A percentile compares a stretch with the other conserved stretches of the same genome.
Conservation (phyloP, 1,139 yeast genomes). For the Blastobotrys indianensis region DNA sequence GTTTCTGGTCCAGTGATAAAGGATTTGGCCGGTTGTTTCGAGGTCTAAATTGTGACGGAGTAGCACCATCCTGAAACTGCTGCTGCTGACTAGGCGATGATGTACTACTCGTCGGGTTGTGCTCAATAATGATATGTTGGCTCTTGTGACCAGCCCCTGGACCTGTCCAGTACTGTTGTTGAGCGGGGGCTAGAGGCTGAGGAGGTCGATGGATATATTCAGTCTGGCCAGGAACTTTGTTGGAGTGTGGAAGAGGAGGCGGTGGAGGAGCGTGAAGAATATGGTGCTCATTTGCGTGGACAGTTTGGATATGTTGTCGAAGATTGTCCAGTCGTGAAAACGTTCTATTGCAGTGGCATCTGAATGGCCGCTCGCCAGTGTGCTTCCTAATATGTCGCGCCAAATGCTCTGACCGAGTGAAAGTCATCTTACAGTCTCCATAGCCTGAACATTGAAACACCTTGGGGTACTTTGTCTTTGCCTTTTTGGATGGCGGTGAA, state of each 20-base stretch:
- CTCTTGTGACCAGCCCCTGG: conserved; percentile 6
- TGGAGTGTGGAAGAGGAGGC: conserved; percentile 25
- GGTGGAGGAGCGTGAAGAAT: conserved; percentile 32
- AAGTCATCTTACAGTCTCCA: conserved; percentile 83
- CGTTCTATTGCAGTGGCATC: conserved; percentile 77
- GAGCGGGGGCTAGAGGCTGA: conserved; percentile 8
- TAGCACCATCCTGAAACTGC: neutral
- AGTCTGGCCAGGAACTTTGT: conserved; percentile 21
- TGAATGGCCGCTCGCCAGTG: conserved; percentile 92
- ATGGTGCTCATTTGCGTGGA: conserved; percentile 71
- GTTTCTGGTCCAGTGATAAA: conserved; percentile 11
- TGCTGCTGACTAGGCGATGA: conserved; percentile 5
- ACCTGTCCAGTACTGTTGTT: conserved; percentile 5
- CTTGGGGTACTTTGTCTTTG: conserved; percentile 36
- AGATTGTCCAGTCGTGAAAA: conserved; percentile 83
- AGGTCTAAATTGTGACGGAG: conserved; percentile 7
- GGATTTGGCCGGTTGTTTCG: conserved; percentile 12
- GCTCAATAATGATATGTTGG: conserved; percentile 16
- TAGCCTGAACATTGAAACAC: conserved; percentile 83
- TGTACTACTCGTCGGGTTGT: conserved; percentile 6
- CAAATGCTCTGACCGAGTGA: conserved; percentile 82
- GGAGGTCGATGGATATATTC: conserved; percentile 11
- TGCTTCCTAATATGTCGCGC: conserved; percentile 91
- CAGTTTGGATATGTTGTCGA: conserved; percentile 89
- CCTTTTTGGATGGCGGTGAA: conserved; percentile 18